Evolutionary conservation across 2,329 filamentous ascomycete genomes (phyloP).

Genomic region (Microsporum audouinii): DNA sequence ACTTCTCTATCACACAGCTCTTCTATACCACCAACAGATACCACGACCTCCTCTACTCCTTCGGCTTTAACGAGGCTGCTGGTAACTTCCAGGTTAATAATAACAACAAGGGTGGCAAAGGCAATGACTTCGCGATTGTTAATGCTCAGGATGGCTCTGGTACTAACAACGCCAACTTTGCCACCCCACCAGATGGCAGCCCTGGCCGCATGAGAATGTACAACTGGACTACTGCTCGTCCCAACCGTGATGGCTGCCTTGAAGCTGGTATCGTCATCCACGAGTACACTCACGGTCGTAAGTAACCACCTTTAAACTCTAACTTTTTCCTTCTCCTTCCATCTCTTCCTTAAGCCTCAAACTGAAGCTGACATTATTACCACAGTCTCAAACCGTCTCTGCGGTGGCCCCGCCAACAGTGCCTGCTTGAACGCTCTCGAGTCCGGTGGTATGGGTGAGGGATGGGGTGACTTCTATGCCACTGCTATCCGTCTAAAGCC

Average conservation of each 20-base stretch:
- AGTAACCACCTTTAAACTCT: not conserved
- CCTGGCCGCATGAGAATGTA: constrained; percentile 14
- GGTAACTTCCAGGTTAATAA: constrained; percentile 12
- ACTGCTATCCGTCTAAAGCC: constrained; percentile 10
- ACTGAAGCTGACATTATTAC: not conserved
- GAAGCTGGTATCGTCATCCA: constrained; percentile 14
- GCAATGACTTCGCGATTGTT: constrained; percentile 11
- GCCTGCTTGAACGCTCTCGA: constrained; percentile 10
- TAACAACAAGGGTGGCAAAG: constrained; percentile 9
- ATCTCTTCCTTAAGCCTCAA: not conserved
- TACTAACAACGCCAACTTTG: constrained; percentile 13
- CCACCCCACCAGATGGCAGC: constrained; percentile 12
- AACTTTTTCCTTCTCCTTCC: not conserved
- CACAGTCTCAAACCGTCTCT: constrained; percentile 13
- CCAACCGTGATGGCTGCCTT: constrained; percentile 11
- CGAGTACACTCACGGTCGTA: constrained; percentile 13
- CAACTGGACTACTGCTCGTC: constrained; percentile 10
- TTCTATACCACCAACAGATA: constrained; percentile 12
- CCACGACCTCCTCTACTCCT: constrained; percentile 10
- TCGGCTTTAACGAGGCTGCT: constrained; percentile 11
- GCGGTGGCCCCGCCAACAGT: constrained; percentile 11
- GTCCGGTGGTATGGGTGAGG: constrained; percentile 14
- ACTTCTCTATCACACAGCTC: constrained; percentile 11
- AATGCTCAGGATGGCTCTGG: constrained; percentile 13
- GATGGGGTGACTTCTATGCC: constrained; percentile 12